Base-by-base conservation (phyloP, 1,139 yeast genomes). In the Zhuliangozyma parablackwelliae region DNA sequence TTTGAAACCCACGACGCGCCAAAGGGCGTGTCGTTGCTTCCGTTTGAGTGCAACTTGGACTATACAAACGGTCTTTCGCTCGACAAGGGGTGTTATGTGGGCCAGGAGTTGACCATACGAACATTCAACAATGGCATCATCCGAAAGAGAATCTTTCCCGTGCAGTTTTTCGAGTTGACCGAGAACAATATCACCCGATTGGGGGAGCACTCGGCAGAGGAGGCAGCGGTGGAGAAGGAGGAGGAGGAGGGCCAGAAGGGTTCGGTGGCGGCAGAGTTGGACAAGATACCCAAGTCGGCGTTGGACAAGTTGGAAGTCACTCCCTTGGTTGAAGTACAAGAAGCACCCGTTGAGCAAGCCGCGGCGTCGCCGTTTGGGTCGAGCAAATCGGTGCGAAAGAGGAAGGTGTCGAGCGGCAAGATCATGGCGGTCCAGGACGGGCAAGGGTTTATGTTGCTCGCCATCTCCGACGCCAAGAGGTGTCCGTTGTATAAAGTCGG, bases 11-110 rank as follows among this genome's bases (percentile, higher is more conserved):
- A 62, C 5, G 81, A 76, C 48, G 57, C 66, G 0, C 55, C 67
- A 1, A 60, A 59, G 29, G 67, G 62, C 10, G 49, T 48, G 3
- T 51, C 80, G 6, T 58, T 85, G 1, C 62, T 92, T 9, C 97
- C 99, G 0, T 75, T 92, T 48, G 98, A 94, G 50, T 71, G 79
- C 42, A 87, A 88, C 55, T 65, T 90, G 45, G 98, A 94, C 59
- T 80, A 75, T 50, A 78, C 78, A 63, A 83, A 86, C 48, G 95
- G 96, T 1, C 74, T 90, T 12, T 87, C 92, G 38, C 75, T 83
- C 36, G 79, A 89, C 48, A 92, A 92, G 57, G 99, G 99, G 3
- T 92, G 99, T 57, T 92, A 92, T 51, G 82, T 88, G 16, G 99
- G 99, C 0, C 98, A 92, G 58, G 99, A 92, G 56, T 68, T 92